Evolutionary conservation across 2,329 filamentous ascomycete genomes (phyloP), one percentile per base, ranked within the genome.

Genomic region (Hawksworthiomyces lignivorus): DNA sequence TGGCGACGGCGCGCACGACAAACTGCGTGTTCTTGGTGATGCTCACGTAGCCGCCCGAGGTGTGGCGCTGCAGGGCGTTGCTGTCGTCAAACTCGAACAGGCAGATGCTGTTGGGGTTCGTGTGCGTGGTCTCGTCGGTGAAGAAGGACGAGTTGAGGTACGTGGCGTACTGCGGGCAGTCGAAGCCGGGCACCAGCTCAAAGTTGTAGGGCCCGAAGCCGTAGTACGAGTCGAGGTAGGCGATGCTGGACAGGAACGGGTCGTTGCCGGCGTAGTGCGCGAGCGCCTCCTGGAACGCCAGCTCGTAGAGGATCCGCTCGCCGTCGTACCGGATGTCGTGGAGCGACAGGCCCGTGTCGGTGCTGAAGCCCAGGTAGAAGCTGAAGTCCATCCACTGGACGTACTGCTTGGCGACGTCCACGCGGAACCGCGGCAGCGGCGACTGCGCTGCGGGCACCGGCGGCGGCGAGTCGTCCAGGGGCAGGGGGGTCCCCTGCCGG

Each of bases 301-400:
- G 59, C 50, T 78, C 73, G 43, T 77, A 78, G 10, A 78, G 57
- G 7, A 79, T 54, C 7, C 71, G 60, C 45, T 74, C 62, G n/a
- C 69, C 71, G 50, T 74, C 72, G 60, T 68, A 75, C 15, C 61
- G 57, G 33, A 79, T 67, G 45, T 78, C 65, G 50, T 68, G 69
- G 1, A 78, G 56, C 1, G 62, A 51, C 28, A 77, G 58, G 0
- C 72, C 74, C 0, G 62, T 62, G 43, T 73, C 70, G 8, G 63
- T 58, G 1, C 60, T 63, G 37, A 72, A 71, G 4, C 60, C 61
- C n/a, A 75, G 57, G 49, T 69, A 77, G 50, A 78, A 74, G 41
- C 53, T 60, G 48, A 66, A 73, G 42, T 65, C 68, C 68, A 73
- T 71, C 68, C 68, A 73, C 41, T 66, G 58, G 22, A 73, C 61